Base-by-base conservation (phyloP, 78 protist genomes). In the Corallochytrium limacisporum region DNA sequence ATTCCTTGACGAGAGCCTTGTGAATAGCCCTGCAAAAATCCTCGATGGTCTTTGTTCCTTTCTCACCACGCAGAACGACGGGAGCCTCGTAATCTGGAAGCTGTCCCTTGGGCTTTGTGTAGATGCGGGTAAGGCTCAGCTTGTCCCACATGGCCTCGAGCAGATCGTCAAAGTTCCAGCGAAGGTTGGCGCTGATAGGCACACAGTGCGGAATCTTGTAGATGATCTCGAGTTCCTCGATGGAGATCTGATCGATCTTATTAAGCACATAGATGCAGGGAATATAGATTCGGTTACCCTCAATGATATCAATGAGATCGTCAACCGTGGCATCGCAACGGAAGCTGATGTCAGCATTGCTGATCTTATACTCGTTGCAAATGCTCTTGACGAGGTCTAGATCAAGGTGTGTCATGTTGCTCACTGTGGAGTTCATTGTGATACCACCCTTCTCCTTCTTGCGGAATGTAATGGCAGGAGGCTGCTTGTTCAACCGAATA, bases 31-130 rank as follows among this genome's bases (percentile, higher is more conserved):
- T 66, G 69, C 97, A 91, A 62, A 96, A 90, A 60, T 66, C 46
- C 78, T 89, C 93, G 31, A 93, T 80, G 2, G 88, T 81, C 13
- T 46, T 3, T 13, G 43, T 33, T 9, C 77, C 57, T 9, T 38
- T 37, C 24, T 61, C 78, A 16, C 59, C 31, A 7, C 78, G 63
- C 66, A 97, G 48, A 33, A 95, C 89, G 15, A 97, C 96, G 18
- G 99, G 99, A 20, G 79, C 89, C 39, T 47, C 57, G 83, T 88
- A 97, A 81, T 97, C 99, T 31, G 98, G 97, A 24, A 89, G 82
- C 60, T 83, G 91, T 9, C 99, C 99, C 57, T 72, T 70, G 13
- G 99, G 99, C 78, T 97, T 97, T 38, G 99, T 97, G 85, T 91
- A 95, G 82, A 91, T 20, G 26, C 99, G 87, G 20, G 77, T 51